Evolutionary conservation across 495 filamentous ascomycete species (phyloP), one percentile per base, ranked within the genome.

Genomic region (Penicillium roqueforti): DNA sequence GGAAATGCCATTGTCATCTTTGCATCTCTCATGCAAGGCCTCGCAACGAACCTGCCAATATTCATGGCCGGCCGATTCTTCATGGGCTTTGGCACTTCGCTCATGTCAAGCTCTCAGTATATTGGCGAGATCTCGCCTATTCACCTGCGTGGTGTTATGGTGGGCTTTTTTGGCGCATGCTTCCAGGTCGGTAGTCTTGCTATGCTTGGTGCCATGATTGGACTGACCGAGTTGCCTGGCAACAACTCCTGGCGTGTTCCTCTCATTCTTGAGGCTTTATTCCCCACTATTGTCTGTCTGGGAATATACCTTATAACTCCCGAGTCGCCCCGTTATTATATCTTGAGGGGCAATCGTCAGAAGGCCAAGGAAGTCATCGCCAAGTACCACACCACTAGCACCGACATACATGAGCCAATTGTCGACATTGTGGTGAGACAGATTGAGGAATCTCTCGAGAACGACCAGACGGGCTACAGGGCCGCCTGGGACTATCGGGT

Each of bases 161-260:
- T 74, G 11, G 73, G 72, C 32, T 62, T 75, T n/a, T 74, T 72
- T 23, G 73, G 72, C 14, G 72, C 73, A 13, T 76, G 69, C 48
- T 75, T 70, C 57, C 71, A 75, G 45, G 54, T 75, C 7, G 72
- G 73, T 4, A 66, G 66, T 65, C 47, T 76, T 25, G 45, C 42
- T 26, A 75, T 72, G 59, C 57, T 63, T 10, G 69, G 58, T 20
- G 68, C 70, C 32, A 70, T 73, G 69, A 61, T 74, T 20, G 72
- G 67, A 0, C 55, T 74, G 6, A 49, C 59, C 3, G 61, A 66
- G 14, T 28, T 68, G 25, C 46, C 56, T 6, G 61, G 60, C 1
- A 70, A 69, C 39, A 59, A 62, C 41, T 51, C 52, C 42, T 75
- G 72, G 70, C 66, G 68, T 28, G 58, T 71, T 20, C 71, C 71